Conservation (phyloP, 345 rosid species). For the Rhodamnia rubescens region DNA sequence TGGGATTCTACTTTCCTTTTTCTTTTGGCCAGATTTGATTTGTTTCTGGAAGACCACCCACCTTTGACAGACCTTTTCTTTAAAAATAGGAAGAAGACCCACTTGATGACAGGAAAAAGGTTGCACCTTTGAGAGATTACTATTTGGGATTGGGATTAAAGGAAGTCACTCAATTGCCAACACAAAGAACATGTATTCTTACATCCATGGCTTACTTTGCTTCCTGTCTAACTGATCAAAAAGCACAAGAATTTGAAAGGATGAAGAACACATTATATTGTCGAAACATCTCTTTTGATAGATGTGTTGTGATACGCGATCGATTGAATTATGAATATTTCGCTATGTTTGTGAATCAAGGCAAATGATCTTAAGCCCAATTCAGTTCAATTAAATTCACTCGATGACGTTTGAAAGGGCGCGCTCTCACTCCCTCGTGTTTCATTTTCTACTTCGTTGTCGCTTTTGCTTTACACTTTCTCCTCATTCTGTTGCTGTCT, state of each 20-base stretch:
- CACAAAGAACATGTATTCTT: not conserved
- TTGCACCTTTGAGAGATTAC: not conserved
- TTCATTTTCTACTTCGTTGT: not conserved
- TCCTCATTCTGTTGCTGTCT: not conserved
- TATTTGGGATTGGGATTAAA: not conserved
- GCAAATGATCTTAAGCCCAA: too few species aligned
- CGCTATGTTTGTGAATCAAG: too few species aligned
- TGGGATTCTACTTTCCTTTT: not conserved
- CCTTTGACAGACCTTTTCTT: not conserved
- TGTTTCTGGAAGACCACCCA: not conserved
- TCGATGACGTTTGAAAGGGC: not conserved
- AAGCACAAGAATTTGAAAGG: too few species aligned
- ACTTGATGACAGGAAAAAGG: not conserved
- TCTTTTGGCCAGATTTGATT: not conserved
- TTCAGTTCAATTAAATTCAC: too few species aligned
- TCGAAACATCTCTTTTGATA: too few species aligned
- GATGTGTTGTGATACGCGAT: too few species aligned
- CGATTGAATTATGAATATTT: too few species aligned
- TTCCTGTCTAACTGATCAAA: not conserved
- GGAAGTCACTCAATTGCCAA: not conserved
- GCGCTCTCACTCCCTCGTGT: not conserved
- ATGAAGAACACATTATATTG: too few species aligned
- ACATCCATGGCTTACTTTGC: not conserved
- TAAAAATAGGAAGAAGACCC: not conserved
- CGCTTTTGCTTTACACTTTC: not conserved